Base-by-base conservation (phyloP, 768 basidiomycete genomes). In the Lyophyllum decastes region DNA sequence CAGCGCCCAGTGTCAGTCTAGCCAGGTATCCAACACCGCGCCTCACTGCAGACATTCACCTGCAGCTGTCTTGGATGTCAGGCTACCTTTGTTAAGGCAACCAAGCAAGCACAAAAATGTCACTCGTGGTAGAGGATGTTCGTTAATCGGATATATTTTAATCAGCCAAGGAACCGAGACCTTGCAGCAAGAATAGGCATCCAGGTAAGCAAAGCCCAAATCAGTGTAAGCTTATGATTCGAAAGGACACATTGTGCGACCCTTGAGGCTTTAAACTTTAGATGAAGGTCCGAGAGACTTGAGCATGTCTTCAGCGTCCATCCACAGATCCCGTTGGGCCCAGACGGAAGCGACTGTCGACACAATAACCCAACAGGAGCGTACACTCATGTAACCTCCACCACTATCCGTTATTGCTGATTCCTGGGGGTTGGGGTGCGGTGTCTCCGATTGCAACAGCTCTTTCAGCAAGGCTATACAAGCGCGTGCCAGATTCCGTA, bases 271-370 rank as follows among this genome's bases (percentile, higher is more conserved):
- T 46, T 11, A 50, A 50, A 25, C 25, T 46, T 40, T 30, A 24
- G 25, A 2, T 17, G 30, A n/a, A 30, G 55, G 46, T 58, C 54
- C 48, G 57, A 70, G 52, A 33, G 63, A 51, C 57, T 58, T 67
- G 33, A 90, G 65, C 61, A 78, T 74, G n/a, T 71, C 74, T 64
- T 87, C 84, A 21, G 87, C 90, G 65, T 93, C 91, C 70, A 73
- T 73, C 92, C 91, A 94, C 41, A 94, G 72, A 68, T 94, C 92
- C 51, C 76, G 78, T 73, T 94, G 92, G 22, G 83, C 86, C 92
- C 92, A 94, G 2, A 87, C 70, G 19, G 80, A 82, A 24, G 82
- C 79, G 47, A 94, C 73, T 1, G 82, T 81, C 6, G 86, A 73
- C 5, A 94, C 76, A 35, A 91, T 75, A 59, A 93, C 78, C 92